Conservation (phyloP, 495 filamentous ascomycete species). For the Hypomontagnella submonticulosa region DNA sequence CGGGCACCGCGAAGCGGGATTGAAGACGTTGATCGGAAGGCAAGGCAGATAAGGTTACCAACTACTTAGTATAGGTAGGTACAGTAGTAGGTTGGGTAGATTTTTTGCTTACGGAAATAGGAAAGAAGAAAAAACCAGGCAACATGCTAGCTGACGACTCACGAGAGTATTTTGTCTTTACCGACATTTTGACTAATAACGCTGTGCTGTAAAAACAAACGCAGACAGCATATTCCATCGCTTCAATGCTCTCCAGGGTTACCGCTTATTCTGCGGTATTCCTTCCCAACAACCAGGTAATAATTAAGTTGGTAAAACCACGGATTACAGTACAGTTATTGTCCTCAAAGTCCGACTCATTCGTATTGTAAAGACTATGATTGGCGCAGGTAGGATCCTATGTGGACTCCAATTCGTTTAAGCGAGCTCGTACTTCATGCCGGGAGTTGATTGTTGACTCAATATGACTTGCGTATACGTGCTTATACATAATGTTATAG, state of each 20-base stretch:
- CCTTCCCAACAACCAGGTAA: conserved; percentile 1
- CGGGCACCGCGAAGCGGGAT: conserved; percentile 3
- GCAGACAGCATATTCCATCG: too few relatives aligned
- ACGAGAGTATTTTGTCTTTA: conserved; percentile 17
- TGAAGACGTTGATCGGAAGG: background rate
- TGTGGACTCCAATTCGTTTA: background rate
- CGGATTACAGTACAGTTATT: too few relatives aligned
- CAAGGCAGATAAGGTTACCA: background rate
- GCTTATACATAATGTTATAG: background rate
- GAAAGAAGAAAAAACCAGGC: too few relatives aligned
- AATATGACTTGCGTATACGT: conserved; percentile 18
- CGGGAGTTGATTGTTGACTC: background rate
- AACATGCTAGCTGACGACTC: conserved; percentile 9
- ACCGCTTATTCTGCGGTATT: background rate
- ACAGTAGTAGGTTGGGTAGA: too few relatives aligned
- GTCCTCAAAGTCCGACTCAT: background rate
- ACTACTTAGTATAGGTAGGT: conserved; percentile 12
- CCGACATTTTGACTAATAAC: conserved; percentile 35
- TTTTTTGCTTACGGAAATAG: too few relatives aligned
- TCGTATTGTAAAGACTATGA: conserved; percentile 18
- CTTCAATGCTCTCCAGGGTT: too few relatives aligned
- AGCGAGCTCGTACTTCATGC: conserved; percentile 28
- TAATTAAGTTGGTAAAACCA: background rate
- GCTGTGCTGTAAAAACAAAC: too few relatives aligned
- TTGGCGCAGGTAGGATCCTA: conserved; percentile 4